Evolutionary conservation across 306 rosid species (phyloP).

Genomic region (Vigna trinervia): DNA sequence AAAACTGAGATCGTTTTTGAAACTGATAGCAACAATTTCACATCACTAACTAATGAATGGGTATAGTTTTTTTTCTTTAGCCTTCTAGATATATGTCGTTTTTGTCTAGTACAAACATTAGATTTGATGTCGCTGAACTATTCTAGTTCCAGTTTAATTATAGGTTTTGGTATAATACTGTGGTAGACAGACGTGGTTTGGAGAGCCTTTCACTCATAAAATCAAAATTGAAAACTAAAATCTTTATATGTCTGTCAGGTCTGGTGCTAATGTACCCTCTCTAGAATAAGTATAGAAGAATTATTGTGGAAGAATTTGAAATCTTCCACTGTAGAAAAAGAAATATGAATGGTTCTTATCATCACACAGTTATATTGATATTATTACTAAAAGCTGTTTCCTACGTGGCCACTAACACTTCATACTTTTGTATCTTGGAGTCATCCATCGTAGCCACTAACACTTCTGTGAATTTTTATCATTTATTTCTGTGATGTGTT

Average conservation of each 20-base stretch:
- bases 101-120: not conserved
- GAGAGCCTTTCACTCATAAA: constrained; percentile 9
- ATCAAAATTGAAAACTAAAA: not conserved
- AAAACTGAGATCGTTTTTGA: constrained; percentile 46
- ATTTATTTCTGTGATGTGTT: constrained; percentile 32
- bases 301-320: constrained; percentile 36
- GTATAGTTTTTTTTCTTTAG: constrained; percentile 53
- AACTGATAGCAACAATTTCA: constrained; percentile 37
- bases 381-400: constrained; percentile 11
- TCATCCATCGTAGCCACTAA: constrained; percentile 13
- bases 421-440: constrained; percentile 12
- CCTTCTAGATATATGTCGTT: constrained; percentile 41
- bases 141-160: constrained; percentile 13
- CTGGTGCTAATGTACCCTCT: constrained; percentile 7
- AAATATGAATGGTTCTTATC: constrained; percentile 36
- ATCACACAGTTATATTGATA: constrained; percentile 7
- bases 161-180: constrained; percentile 21
- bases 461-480: constrained; percentile 2
- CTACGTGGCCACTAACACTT: constrained; percentile 13
- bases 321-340: not conserved
- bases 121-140: constrained; percentile 10
- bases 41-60: constrained; percentile 40
- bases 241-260: not conserved
- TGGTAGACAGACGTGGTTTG: constrained; percentile 25
- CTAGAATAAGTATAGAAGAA: not conserved